Conservation (phyloP, 305 asterid genomes). For the Solanum hybrid region DNA sequence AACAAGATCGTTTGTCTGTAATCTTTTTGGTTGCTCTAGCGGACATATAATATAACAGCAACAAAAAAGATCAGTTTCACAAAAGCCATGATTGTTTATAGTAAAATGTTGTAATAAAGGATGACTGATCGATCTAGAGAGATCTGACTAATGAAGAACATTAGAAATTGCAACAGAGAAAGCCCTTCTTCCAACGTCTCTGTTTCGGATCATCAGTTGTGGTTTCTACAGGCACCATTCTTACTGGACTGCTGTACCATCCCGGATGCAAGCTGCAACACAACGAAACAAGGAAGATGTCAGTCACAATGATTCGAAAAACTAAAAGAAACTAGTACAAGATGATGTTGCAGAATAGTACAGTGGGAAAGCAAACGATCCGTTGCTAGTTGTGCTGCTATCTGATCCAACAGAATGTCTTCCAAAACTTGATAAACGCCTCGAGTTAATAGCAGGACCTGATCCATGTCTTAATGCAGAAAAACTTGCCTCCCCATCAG, state of each 20-base stretch:
- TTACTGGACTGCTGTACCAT: conserved; percentile 85
- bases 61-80: not conserved
- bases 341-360: conserved; percentile 16
- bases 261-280: conserved; percentile 61
- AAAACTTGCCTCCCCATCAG: conserved; percentile 68
- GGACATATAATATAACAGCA: not conserved
- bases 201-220: conserved; percentile 42
- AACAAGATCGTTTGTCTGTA: not conserved
- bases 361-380: conserved; percentile 92
- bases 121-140: not conserved
- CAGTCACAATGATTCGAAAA: not conserved
- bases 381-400: conserved; percentile 63
- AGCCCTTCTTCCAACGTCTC: conserved; percentile 60
- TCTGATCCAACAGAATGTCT: conserved; percentile 79
- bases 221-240: conserved; percentile 59
- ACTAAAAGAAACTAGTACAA: not conserved
- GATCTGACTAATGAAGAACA: not conserved
- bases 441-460: conserved; percentile 38
- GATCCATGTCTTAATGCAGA: conserved; percentile 37
- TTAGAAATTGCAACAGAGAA: conserved; percentile 86
- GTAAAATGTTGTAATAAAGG: not conserved
- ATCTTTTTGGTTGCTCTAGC: not conserved
- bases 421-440: conserved; percentile 47
- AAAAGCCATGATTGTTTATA: not conserved
- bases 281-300: not conserved